Evolutionary conservation across 129 eudicot species (phyloP).

Genomic region (Ambrosia trifida): DNA sequence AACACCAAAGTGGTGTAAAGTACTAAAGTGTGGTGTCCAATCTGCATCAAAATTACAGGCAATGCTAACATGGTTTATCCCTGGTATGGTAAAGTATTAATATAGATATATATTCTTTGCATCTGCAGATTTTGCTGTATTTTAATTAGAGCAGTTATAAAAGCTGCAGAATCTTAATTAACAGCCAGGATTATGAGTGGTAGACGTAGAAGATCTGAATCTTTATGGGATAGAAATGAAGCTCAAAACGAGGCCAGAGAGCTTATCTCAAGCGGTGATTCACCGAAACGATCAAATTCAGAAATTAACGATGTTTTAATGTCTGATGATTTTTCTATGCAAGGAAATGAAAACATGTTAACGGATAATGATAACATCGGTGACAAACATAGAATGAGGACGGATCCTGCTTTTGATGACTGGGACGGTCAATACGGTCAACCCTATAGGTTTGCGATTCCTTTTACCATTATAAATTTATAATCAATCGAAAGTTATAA

Average conservation of each 20-base stretch:
- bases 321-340: constrained; percentile 39
- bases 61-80: background rate
- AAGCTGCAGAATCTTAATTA: constrained; percentile 27
- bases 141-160: constrained; percentile 30
- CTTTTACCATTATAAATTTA: background rate
- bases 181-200: constrained; percentile 50
- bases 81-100: background rate
- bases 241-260: constrained; percentile 41
- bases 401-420: constrained; percentile 50
- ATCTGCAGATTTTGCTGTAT: constrained; percentile 37
- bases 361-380: constrained; percentile 23
- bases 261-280: constrained; percentile 29
- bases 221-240: constrained; percentile 47
- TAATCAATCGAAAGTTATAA: background rate
- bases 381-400: constrained; percentile 34
- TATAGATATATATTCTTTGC: constrained; percentile 12
- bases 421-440: constrained; percentile 40
- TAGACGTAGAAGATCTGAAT: constrained; percentile 42
- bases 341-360: constrained; percentile 31
- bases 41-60: background rate
- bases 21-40: background rate
- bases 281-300: constrained; percentile 34
- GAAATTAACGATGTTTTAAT: constrained; percentile 26
- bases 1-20: background rate
- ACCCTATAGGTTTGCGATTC: constrained; percentile 50